Evolutionary conservation across 148 eudicot genomes (phyloP), one percentile per base, ranked within the genome.

Genomic region (Mesembryanthemum crystallinum): DNA sequence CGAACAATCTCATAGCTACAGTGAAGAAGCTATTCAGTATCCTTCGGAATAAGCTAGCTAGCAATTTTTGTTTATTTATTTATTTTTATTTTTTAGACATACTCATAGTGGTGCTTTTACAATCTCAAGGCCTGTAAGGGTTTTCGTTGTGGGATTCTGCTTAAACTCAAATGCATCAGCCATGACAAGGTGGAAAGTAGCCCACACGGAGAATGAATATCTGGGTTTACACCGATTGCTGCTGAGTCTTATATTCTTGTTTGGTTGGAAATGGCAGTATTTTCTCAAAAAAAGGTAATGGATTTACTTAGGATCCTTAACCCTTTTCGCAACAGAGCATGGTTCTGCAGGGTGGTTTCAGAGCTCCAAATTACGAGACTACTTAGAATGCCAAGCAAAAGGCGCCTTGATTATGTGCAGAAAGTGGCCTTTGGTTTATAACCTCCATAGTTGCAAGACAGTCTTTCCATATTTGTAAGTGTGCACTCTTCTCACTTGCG

Each of bases 321-420:
- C 86, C 49, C 49, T 25, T 71, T 71, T 69, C 64, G 72, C 49
- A 62, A 52, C 66, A 94, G 98, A 88, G 97, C 93, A 75, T 85
- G 83, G 37, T 94, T 94, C 75, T 94, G 98, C 87, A 87, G 88
- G 81, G 98, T 90, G 6, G 86, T 92, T 52, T 88, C 85, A 59
- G 98, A 94, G 82, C 91, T 94, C 51, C 98, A 94, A 75, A 86
- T 94, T 45, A 85, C 91, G 33, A 97, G 98, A 72, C 73, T 94
- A 60, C 83, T 94, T 55, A 85, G 97, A 70, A 91, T 94, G 98
- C 98, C 98, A 24, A 88, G 90, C 84, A 94, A 94, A 83, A 86
- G 98, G 74, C 95, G 98, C 20, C 98, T 95, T 28, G 93, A 94
- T 80, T 92, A 78, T 83, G 93, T 94, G 80, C 98, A 90, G 78